Conservation (phyloP, 257 asterid species). For the Voacanga thouarsii region DNA sequence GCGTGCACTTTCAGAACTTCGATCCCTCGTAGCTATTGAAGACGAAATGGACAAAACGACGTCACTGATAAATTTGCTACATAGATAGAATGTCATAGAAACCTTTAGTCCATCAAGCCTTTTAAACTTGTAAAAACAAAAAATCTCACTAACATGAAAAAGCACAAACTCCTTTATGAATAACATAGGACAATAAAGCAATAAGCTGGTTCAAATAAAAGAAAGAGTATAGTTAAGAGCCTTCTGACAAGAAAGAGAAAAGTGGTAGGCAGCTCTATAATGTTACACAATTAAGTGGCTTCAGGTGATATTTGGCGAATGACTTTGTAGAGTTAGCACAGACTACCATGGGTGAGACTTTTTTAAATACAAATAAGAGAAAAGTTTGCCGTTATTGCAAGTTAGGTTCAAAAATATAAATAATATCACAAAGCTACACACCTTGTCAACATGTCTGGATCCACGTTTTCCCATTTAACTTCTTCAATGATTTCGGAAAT, state of each 20-base stretch:
- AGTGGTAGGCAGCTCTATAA: not conserved
- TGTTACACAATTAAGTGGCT: not conserved
- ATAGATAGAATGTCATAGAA: slow-evolving; percentile 9
- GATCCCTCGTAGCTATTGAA: slow-evolving; percentile 74
- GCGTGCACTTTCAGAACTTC: slow-evolving; percentile 91
- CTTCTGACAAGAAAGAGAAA: not conserved
- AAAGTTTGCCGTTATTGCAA: not conserved
- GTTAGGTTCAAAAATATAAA: not conserved
- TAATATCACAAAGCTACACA: slow-evolving; percentile 15
- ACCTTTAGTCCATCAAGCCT: slow-evolving; percentile 11
- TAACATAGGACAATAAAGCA: not conserved
- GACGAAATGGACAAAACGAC: slow-evolving; percentile 81
- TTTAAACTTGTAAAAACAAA: slow-evolving; percentile 1
- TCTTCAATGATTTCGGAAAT: slow-evolving; percentile 83
- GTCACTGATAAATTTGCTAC: slow-evolving; percentile 93
- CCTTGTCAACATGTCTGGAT: slow-evolving; percentile 94
- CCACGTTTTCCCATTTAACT: slow-evolving; percentile 73
- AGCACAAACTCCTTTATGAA: not conserved
- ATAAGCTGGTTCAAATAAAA: not conserved
- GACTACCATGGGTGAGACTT: not conserved
- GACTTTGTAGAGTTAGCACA: not conserved
- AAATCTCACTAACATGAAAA: not conserved
- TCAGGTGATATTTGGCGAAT: not conserved
- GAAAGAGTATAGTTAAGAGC: not conserved
- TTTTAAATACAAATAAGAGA: not conserved